A percentile compares a stretch with the other conserved stretches of the same genome.
Conservation (phyloP, 805 yeast genomes). For the Lipomyces oligophaga region DNA sequence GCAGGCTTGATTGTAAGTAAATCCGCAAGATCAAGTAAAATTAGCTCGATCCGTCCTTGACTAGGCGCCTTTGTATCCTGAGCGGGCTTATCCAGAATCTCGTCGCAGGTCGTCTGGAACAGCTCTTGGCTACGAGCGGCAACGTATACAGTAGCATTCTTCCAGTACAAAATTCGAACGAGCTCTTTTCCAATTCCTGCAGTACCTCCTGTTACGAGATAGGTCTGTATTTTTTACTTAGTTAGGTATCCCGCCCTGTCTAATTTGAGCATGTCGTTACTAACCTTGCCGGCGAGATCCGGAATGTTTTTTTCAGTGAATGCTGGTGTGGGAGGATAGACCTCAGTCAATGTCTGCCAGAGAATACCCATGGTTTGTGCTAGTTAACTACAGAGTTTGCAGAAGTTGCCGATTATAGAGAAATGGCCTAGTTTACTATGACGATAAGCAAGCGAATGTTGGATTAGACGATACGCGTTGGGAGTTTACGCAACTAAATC, state of each 20-base stretch:
- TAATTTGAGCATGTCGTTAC: neutral
- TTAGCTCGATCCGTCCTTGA: slow-evolving; percentile 17
- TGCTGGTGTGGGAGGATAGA: slow-evolving; percentile 22
- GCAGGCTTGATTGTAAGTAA: slow-evolving; percentile 43
- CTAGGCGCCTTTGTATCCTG: slow-evolving; percentile 12
- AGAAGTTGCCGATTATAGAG: too few relatives aligned
- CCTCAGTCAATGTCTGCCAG: slow-evolving; percentile 24
- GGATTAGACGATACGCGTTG: too few relatives aligned
- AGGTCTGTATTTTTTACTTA: neutral
- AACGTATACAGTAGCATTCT: slow-evolving; percentile 25
- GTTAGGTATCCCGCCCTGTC: neutral
- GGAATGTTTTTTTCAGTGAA: slow-evolving; percentile 23
- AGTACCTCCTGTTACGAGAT: slow-evolving; percentile 26
- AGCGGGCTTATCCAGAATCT: slow-evolving; percentile 17
- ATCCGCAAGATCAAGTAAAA: slow-evolving; percentile 36
- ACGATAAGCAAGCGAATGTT: too few relatives aligned
- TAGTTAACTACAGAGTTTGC: neutral
- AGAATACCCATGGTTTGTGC: slow-evolving; percentile 11
- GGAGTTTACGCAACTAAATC: too few relatives aligned
- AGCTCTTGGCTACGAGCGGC: slow-evolving; percentile 16
- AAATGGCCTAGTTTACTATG: too few relatives aligned
- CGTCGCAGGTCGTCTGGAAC: slow-evolving; percentile 12
- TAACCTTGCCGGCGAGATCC: slow-evolving; percentile 21
- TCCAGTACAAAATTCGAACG: slow-evolving; percentile 21
- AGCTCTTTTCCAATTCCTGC: slow-evolving; percentile 28